Conservation (phyloP, 2,329 filamentous ascomycete genomes). For the Pyrenophora seminiperda region DNA sequence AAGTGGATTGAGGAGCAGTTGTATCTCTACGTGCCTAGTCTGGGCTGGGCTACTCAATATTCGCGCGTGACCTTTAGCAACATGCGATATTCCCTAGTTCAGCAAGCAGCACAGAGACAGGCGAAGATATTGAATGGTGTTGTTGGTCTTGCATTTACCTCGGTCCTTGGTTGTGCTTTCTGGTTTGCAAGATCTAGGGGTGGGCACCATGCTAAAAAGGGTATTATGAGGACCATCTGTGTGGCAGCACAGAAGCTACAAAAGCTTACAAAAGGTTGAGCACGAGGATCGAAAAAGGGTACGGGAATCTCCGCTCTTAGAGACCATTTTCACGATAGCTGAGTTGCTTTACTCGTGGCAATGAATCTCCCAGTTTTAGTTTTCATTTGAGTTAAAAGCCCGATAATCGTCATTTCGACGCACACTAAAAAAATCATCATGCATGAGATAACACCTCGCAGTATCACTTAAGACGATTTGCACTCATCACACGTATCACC, state of each 20-base stretch:
- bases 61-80: slow-evolving; percentile 91
- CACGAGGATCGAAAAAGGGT: not conserved
- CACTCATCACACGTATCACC: not conserved
- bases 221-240: slow-evolving; percentile 35
- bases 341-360: no score
- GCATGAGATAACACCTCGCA: no score
- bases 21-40: slow-evolving; percentile 72
- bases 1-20: slow-evolving; percentile 87
- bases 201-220: slow-evolving; percentile 31
- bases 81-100: slow-evolving; percentile 84
- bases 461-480: not conserved
- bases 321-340: not conserved
- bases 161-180: slow-evolving; percentile 22
- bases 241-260: slow-evolving; percentile 31
- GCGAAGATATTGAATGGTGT: slow-evolving; percentile 39
- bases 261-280: slow-evolving; percentile 14
- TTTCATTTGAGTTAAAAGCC: no score
- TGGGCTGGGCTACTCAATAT: slow-evolving; percentile 94
- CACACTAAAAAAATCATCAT: no score
- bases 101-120: slow-evolving; percentile 64
- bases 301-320: no score
- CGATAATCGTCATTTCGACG: no score
- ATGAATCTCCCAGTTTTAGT: not conserved
- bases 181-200: slow-evolving; percentile 33
- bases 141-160: slow-evolving; percentile 29